These are phyloP conservation scores for Chaetoceros tenuissimus DNA, from an alignment of 108 stramenopile species.

Conservation along the genomic window DNA sequence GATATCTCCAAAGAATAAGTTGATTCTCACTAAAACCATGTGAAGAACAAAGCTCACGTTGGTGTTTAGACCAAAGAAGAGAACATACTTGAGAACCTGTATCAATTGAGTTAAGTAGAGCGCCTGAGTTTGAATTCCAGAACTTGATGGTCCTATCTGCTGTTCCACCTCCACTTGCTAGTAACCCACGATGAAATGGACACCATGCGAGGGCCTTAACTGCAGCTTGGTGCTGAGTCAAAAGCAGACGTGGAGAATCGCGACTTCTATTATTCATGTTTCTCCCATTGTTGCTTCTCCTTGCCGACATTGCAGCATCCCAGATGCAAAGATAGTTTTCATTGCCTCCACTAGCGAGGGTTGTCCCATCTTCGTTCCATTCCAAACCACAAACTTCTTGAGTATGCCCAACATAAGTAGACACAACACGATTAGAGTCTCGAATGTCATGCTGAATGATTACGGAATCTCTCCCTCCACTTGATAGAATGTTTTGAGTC, in stretches of 20 bases:
- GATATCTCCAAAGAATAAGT: conserved; percentile 98
- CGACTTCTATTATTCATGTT: neutral
- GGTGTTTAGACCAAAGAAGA: conserved; percentile 88
- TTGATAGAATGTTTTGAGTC: conserved; percentile 88
- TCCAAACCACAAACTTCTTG: conserved; percentile 78
- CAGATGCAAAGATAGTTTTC: conserved; percentile 97
- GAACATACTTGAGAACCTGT: conserved; percentile 97
- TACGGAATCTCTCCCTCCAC: conserved; percentile 83
- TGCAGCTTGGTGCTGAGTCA: conserved; percentile 95
- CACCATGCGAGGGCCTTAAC: conserved; percentile 99
- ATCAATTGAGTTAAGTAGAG: conserved; percentile 91
- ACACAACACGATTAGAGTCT: conserved; percentile 44
- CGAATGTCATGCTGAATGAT: conserved; percentile 96
- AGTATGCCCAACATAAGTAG: conserved; percentile 57
- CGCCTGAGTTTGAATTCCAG: conserved; percentile 93
- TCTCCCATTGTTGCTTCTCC: conserved; percentile 5
- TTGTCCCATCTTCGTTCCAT: conserved; percentile 89
- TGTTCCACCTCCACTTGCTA: conserved; percentile 98
- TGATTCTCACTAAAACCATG: conserved; percentile 97
- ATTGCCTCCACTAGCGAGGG: conserved; percentile 96
- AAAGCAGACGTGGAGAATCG: conserved; percentile 44
- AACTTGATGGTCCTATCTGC: conserved; percentile 99
- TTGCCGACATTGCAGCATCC: conserved; percentile 79
- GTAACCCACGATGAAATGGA: conserved; percentile 92
- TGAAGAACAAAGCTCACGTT: conserved; percentile 91